Base-by-base conservation (phyloP, 768 basidiomycete genomes). In the Tremella mesenterica region DNA sequence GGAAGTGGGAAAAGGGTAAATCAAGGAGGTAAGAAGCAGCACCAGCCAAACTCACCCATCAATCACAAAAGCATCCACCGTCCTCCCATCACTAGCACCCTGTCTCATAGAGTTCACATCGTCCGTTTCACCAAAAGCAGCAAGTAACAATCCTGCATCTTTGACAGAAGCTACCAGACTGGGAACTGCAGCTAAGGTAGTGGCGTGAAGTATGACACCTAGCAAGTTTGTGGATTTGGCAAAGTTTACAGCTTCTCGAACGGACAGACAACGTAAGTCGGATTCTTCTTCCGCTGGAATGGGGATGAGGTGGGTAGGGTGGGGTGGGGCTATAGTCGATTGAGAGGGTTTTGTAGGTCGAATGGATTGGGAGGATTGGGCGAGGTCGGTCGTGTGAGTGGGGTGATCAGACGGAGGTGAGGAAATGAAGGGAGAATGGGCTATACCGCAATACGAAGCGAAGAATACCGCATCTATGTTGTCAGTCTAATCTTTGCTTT, bases 231-330 rank as follows among this genome's bases (percentile, higher is more conserved):
- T 96, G 43, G 79, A 77, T 64, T 85, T 87, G 20, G 91, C 86
- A 65, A 96, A 95, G 63, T 92, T 89, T 52, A 97, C 89, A 14
- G 90, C 91, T 53, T 88, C 83, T 54, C 85, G 81, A 33, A 97
- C 82, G 65, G 88, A 91, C 45, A 80, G 76, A 54, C 77, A 78
- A 30, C 77, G 58, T 50, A 71, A 57, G 62, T 79, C 78, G 4
- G 61, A 61, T 58, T 77, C 75, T 48, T 76, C 72, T 36, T 74
- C 74, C 7, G 66, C 56, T 4, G 53, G 52, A 16, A 66, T 62
- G 30, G 65, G 61, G 13, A 51, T 44, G 5, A 74, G 54, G 18
- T n/a, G n/a, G n/a, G n/a, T 36, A 13, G 27, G n/a, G n/a, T n/a
- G n/a, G n/a, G n/a, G n/a, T n/a, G n/a, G n/a, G n/a, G n/a, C n/a